Evolutionary conservation across 768 basidiomycete species (phyloP).

Genomic region (Tylopilus plumbeoviolaceoides): DNA sequence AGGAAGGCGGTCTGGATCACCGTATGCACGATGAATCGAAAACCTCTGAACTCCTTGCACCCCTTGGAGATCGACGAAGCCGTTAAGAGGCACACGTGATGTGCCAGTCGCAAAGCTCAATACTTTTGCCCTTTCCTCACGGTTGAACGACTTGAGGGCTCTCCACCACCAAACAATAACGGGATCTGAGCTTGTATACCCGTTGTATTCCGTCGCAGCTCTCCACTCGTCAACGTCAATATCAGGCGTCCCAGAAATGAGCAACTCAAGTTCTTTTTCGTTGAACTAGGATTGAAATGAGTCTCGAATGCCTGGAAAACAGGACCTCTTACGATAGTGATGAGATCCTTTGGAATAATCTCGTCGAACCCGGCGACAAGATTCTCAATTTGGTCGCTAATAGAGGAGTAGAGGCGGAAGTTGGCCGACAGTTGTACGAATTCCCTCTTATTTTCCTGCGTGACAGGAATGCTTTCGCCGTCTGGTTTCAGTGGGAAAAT

Average conservation of each 20-base stretch:
- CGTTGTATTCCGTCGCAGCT: slow-evolving; percentile 86
- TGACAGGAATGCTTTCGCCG: slow-evolving; percentile 82
- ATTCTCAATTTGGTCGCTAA: slow-evolving; percentile 93
- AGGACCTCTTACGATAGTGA: slow-evolving; percentile 70
- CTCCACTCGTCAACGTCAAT: slow-evolving; percentile 99
- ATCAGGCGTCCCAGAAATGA: slow-evolving; percentile 97
- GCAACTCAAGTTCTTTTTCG: slow-evolving; percentile 88
- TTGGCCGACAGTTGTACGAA: slow-evolving; percentile 95
- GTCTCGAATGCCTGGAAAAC: neutral
- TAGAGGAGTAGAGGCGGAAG: slow-evolving; percentile 89
- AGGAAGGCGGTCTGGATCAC: slow-evolving; percentile 77
- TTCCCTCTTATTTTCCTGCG: slow-evolving; percentile 94
- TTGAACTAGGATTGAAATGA: slow-evolving; percentile 61
- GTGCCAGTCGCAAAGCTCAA: slow-evolving; percentile 95
- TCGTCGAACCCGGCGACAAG: slow-evolving; percentile 92
- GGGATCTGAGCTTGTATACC: slow-evolving; percentile 84
- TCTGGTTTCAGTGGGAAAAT: slow-evolving; percentile 83
- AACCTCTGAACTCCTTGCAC: slow-evolving; percentile 93
- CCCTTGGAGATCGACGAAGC: slow-evolving; percentile 93
- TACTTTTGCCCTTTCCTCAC: slow-evolving; percentile 95
- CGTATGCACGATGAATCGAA: slow-evolving; percentile 93
- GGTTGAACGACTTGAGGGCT: slow-evolving; percentile 93
- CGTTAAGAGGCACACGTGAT: slow-evolving; percentile 89
- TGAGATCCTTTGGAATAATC: slow-evolving; percentile 94
- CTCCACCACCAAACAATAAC: slow-evolving; percentile 99